A percentile compares a stretch with the other conserved stretches of the same genome.
phyloP scores from a whole-genome alignment of 2,329 filamentous ascomycete genomes.

The Rhexocercosporidium sp. region DNA sequence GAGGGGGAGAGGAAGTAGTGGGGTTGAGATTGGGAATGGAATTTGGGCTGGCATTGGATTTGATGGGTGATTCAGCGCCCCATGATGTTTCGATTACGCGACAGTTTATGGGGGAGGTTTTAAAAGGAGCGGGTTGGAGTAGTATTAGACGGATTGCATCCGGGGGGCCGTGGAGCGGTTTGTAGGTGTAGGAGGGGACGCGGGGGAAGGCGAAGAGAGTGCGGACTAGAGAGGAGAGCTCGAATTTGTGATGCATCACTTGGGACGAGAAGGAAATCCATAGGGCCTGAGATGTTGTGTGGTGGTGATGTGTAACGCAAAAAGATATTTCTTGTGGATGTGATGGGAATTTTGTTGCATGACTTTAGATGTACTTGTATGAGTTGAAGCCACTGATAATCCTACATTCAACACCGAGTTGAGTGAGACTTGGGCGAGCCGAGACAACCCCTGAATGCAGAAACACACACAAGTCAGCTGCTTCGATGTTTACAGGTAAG shows the following conservation, averaged over 20 bases:
- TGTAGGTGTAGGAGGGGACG: conserved; percentile 18
- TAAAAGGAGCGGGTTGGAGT: conserved; percentile 18
- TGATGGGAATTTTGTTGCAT: no score
- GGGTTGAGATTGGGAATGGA: not conserved
- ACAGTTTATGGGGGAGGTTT: conserved; percentile 21
- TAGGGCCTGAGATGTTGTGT: not conserved
- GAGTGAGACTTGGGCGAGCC: not conserved
- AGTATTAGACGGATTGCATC: conserved; percentile 12
- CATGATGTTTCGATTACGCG: conserved; percentile 20
- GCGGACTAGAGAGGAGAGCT: conserved; percentile 20
- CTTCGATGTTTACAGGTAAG: no score
- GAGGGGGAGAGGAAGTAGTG: not conserved
- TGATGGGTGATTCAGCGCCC: not conserved
- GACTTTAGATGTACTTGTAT: no score
- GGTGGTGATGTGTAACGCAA: no score
- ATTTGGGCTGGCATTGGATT: no score
- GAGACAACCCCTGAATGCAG: not conserved
- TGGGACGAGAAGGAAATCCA: not conserved
- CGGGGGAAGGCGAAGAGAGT: conserved; percentile 19
- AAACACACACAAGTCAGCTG: not conserved
- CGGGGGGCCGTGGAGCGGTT: conserved; percentile 7
- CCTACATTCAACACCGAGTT: not conserved
- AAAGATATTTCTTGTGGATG: no score
- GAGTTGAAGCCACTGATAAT: no score
- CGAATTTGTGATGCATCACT: conserved; percentile 23